A percentile compares a stretch with the other conserved stretches of the same genome.
Evolutionary conservation across 116 monocot genomes (phyloP).

Genomic region (Trichopus zeylanicus): DNA sequence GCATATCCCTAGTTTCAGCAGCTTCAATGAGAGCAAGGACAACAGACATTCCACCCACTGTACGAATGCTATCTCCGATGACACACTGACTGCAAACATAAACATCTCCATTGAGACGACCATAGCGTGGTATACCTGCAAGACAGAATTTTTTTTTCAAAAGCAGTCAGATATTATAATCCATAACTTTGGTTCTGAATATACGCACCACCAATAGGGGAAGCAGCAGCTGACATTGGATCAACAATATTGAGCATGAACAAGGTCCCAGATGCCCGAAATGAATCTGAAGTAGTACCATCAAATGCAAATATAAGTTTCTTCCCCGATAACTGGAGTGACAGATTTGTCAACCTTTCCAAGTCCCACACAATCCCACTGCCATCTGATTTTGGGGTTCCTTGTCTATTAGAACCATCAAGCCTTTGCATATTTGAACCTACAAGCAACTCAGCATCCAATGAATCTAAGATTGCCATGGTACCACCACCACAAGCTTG

Average conservation of each 20-base stretch:
- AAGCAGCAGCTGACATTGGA: slow-evolving; percentile 92
- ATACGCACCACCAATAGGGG: slow-evolving; percentile 90
- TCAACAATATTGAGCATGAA: slow-evolving; percentile 97
- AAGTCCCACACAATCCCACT: slow-evolving; percentile 97
- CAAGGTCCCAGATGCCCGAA: slow-evolving; percentile 67
- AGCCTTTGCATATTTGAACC: slow-evolving; percentile 51
- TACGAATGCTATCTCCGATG: slow-evolving; percentile 87
- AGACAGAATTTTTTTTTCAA: slow-evolving; percentile 6
- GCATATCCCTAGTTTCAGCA: slow-evolving; percentile 92
- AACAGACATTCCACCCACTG: slow-evolving; percentile 90
- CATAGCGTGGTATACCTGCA: slow-evolving; percentile 95
- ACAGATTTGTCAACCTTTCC: slow-evolving; percentile 71
- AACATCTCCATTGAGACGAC: slow-evolving; percentile 85
- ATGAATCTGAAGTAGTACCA: slow-evolving; percentile 84
- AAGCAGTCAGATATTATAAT: not conserved
- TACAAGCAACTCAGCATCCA: slow-evolving; percentile 58
- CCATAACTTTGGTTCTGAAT: not conserved
- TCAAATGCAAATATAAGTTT: slow-evolving; percentile 99
- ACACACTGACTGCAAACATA: slow-evolving; percentile 74
- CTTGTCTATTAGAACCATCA: slow-evolving; percentile 58
- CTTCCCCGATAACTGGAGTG: slow-evolving; percentile 80
- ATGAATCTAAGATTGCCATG: slow-evolving; percentile 96
- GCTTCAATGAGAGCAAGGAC: slow-evolving; percentile 91
- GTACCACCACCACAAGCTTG: slow-evolving; percentile 91
- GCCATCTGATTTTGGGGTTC: slow-evolving; percentile 53